Base-by-base conservation (phyloP, 2,329 filamentous ascomycete genomes). In the Elsinoe ampelina region DNA sequence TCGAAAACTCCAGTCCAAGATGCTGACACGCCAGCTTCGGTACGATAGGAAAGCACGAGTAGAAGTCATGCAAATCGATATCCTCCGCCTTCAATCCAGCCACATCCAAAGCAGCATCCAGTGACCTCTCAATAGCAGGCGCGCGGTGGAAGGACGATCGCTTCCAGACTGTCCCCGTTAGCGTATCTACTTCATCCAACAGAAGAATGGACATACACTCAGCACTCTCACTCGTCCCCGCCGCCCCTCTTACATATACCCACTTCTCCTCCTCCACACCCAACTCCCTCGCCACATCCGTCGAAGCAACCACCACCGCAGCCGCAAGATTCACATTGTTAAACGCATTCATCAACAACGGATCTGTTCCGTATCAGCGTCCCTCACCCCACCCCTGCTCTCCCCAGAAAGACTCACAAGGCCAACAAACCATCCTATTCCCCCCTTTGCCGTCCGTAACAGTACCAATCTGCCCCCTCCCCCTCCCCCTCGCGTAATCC, bases 1-100 rank as follows among this genome's bases (percentile, higher is more conserved):
- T 66, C 0, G 67, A 67, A 0, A 79, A 70, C 0, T 78, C 72
- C 1, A 86, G 64, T 0, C 75, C 75, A 0, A 87, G 74, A 65
- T 86, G 81, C 2, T 78, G 67, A 26, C 78, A 81, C 1, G 83
- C 84, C 0, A 86, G 68, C 64, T 87, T 87, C 0, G 83, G 84
- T 0, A 86, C 82, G 26, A 87, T 84, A 0, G 84, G 84, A 59
- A 86, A 87, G 62, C 84, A 86, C 75, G 80, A 83, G 70, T 86
- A 87, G 57, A 86, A 78, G 61, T 86, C 83, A 60, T 76, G 80
- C 1, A 82, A 65, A 47, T 85, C 81, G 19, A 86, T 77, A 1
- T 85, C 74, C 0, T 75, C 67, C 17, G 72, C 73, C 0, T 50
- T 67, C 0, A 83, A 62, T 0, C 72, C 71, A 0, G 80, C 80